These are phyloP conservation scores for Eremochloa ophiuroides DNA, from an alignment of 176 grass and related monocot genomes.

Conservation along the genomic window DNA sequence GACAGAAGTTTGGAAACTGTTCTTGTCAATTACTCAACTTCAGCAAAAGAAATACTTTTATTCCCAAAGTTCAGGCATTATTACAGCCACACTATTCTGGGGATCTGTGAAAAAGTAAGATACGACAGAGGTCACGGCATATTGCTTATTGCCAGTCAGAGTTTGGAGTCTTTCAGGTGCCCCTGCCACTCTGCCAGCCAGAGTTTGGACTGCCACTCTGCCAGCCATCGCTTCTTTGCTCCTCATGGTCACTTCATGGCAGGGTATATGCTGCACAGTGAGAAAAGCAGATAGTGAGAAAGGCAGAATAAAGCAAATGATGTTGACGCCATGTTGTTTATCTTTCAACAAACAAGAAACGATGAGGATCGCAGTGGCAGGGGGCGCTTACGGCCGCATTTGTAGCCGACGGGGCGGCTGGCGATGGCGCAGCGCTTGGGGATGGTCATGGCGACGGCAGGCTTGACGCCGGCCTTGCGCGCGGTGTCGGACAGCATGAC, in stretches of 20 bases:
- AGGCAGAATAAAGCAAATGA: neutral
- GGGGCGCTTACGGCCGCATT: conserved; percentile 59
- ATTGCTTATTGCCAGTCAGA: neutral
- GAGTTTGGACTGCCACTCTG: neutral
- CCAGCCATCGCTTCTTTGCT: neutral
- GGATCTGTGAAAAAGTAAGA: neutral
- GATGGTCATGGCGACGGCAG: conserved; percentile 67
- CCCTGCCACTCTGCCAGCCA: neutral
- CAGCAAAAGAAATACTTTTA: conserved; percentile 2
- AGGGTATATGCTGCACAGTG: conserved; percentile 41
- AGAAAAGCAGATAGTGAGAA: neutral
- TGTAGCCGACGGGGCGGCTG: conserved; percentile 72
- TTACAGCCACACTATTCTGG: conserved; percentile 23
- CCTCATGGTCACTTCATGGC: conserved; percentile 50
- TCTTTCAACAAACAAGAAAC: neutral
- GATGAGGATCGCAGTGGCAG: neutral
- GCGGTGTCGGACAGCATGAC: conserved; percentile 81
- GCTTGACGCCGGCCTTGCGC: conserved; percentile 59
- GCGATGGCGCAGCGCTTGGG: conserved; percentile 81
- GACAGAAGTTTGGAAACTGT: conserved; percentile 13
- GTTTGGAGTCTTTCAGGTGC: neutral
- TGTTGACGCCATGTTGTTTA: neutral
- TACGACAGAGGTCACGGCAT: conserved; percentile 16
- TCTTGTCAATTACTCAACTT: conserved; percentile 16
- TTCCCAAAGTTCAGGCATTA: conserved; percentile 13